Base-by-base conservation (phyloP, 257 asterid genomes). In the Solanum sitiens region DNA sequence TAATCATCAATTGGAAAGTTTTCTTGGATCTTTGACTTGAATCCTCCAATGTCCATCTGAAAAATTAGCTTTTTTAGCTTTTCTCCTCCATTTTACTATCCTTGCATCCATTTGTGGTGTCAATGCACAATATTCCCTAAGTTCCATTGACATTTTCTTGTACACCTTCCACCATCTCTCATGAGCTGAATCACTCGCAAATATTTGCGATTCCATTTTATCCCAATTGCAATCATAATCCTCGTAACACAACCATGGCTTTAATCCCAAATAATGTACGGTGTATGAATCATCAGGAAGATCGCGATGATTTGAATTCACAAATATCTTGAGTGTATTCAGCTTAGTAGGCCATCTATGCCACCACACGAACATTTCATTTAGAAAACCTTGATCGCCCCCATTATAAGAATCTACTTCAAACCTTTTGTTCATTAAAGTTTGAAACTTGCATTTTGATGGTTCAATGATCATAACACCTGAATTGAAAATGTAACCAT, bases 191-290 rank as follows among this genome's bases (percentile, higher is more conserved):
- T 96, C 98, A 86, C 98, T 95, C 0, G 98, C 98, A 39, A 89
- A 96, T 4, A 20, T 42, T 14, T 82, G 94, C 9, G 27, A 35
- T 3, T 25, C 89, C 11, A 10, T 0, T 86, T 18, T 87, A 61
- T 96, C 98, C 98, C 98, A 94, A 47, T 95, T 96, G n/a, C 98
- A 95, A 87, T 96, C 98, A 5, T 95, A 94, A 86, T 94, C 98
- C 56, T 84, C 88, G 42, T 92, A 93, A 86, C 99, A 96, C 89
- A 42, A 71, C 99, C 99, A 95, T 8, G 98, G 99, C 93, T 96
- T 96, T 85, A 90, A 37, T 25, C 99, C 99, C 8, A 96, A 90
- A 84, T 91, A 96, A 90, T 96, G 99, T 20, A 96, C 4, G 0
- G 94, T 90, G 37, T 87, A 83, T 5, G 88, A 53, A 4, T 91